Base-by-base conservation (phyloP, 176 grass and related monocot species). In the Tillandsia fasciculata region DNA sequence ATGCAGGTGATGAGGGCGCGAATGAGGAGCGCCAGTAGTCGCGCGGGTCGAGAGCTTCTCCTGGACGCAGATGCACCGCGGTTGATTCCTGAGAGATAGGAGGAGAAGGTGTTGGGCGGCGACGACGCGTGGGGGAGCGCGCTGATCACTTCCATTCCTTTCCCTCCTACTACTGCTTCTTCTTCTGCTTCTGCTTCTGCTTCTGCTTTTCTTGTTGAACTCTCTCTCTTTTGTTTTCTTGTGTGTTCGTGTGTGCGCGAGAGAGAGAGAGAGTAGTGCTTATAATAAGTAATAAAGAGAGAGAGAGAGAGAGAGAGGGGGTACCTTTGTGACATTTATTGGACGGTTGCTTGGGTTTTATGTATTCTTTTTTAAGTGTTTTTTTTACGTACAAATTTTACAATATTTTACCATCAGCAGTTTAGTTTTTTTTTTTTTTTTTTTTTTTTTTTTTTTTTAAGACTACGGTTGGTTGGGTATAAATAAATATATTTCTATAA, bases 1-100 rank as follows among this genome's bases (percentile, higher is more conserved):
- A 95, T 95, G 82, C 83, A 95, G 42, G 91, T 95, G 78, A 95
- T 84, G 63, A 90, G 63, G 14, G 81, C 91, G 70, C 85, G 84
- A 29, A 89, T 73, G 69, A 95, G 63, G 6, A 80, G 71, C 29
- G 80, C 75, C n/a, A 87, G 77, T 20, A 89, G 64, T 11, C 90
- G 86, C 15, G 64, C 73, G 71, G 74, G 63, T 52, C 74, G n/a
- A 1, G 81, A 78, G 15, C 72, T 13, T 5, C 67, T 52, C 23
- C 57, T 56, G 51, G 12, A 42, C 28, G 52, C 63, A 24, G 52
- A 63, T n/a, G 63, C 14, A 33, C 76, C 23, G 64, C 66, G 64
- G 14, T 52, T 51, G 53, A 24, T 71, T 52, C 48, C 53, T 48
- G 51, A 71, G 33, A 79, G 64, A 6, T 42, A 42, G n/a, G 77